Evolutionary conservation across 345 rosid species (phyloP), one percentile per base, ranked within the genome.

Genomic region (Ceriops decandra): DNA sequence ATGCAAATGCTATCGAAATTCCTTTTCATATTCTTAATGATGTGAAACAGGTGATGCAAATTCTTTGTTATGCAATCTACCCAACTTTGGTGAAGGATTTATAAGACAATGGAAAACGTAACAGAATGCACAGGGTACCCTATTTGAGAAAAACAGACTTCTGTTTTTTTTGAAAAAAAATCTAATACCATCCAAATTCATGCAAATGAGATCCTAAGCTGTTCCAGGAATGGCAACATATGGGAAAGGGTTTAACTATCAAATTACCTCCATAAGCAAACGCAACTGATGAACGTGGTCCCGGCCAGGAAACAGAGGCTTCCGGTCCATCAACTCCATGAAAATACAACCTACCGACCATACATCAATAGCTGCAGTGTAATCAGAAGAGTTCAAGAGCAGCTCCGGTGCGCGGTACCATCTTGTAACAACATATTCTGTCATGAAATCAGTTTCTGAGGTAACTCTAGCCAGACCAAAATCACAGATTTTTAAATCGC

Each of bases 361-460:
- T 27, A 95, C 91, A 86, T 95, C 99, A 61, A 95, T 95, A 10
- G 98, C 95, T 53, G 90, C 81, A 19, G 95, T 91, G 62, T 91
- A 93, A 69, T 86, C 88, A 60, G 86, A 84, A 56, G 96, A 89
- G 78, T 86, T 85, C 64, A 93, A 72, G 61, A 93, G 62, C 75
- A 93, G 85, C 77, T 93, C 98, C 2, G 98, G 98, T 57, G 99
- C 91, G 4, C 99, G 90, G 69, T 95, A 95, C 99, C 99, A 95
- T 73, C 99, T 90, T 21, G 97, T 95, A 74, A 95, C 96, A 61
- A 95, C 97, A 74, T 91, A 88, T 66, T 89, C 90, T 36, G 91
- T 91, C 96, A 88, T 93, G 68, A 83, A 74, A 85, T 95, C 98
- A 62, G 92, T 88, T 76, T 91, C 98, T 22, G 96, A 85, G 63